Percentiles rank a stretch among this genome's conserved stretches.
Evolutionary conservation across 2,329 filamentous ascomycete species (phyloP).

Genomic region (Mycocentrospora acerina): DNA sequence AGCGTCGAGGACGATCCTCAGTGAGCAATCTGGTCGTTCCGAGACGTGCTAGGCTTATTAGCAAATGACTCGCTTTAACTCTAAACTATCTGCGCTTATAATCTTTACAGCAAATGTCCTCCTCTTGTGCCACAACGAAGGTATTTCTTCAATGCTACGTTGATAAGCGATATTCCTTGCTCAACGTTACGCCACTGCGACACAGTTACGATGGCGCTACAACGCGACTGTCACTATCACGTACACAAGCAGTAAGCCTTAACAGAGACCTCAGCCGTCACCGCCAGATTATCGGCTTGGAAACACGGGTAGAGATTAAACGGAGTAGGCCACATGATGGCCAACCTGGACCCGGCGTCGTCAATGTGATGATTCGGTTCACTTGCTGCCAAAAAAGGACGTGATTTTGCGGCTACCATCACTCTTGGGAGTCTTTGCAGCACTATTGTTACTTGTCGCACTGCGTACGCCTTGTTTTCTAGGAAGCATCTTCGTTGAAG

Average conservation of each 20-base stretch:
- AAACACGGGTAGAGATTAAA: neutral
- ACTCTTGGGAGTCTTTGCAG: constrained; percentile 47
- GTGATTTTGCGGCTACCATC: constrained; percentile 60
- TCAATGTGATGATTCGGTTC: constrained; percentile 15
- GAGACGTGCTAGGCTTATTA: too few relatives aligned
- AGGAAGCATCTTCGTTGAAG: constrained; percentile 30
- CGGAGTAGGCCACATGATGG: constrained; percentile 8
- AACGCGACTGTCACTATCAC: constrained; percentile 10
- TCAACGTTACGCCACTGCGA: too few relatives aligned
- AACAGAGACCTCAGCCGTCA: constrained; percentile 14
- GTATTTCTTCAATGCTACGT: too few relatives aligned
- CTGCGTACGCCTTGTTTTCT: constrained; percentile 53
- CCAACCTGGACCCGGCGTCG: constrained; percentile 12
- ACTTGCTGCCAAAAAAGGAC: constrained; percentile 57
- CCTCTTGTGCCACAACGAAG: too few relatives aligned
- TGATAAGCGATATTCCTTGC: too few relatives aligned
- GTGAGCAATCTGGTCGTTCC: too few relatives aligned
- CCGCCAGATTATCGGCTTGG: constrained; percentile 4
- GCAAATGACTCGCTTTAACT: too few relatives aligned
- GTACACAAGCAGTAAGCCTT: constrained; percentile 16
- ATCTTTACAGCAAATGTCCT: too few relatives aligned
- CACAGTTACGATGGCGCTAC: neutral
- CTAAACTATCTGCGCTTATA: too few relatives aligned
- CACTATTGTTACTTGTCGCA: constrained; percentile 58
- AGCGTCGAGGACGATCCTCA: too few relatives aligned